These are phyloP conservation scores for Salmacisia buchloeana DNA, from an alignment of 1,284 basidiomycete species.

Conservation along the genomic window DNA sequence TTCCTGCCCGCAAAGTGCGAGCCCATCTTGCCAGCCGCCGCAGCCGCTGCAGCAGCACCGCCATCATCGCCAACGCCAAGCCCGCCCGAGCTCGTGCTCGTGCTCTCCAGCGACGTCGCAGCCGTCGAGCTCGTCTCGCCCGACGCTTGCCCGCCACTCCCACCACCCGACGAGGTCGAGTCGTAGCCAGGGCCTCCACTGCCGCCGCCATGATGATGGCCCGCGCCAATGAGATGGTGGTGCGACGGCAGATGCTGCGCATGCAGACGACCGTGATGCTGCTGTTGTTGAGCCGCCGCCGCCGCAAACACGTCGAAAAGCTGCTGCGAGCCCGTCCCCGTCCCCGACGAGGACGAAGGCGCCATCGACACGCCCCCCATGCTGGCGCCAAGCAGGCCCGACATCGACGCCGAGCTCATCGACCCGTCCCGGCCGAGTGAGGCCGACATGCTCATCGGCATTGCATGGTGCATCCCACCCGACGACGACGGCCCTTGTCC, in stretches of 20 bases:
- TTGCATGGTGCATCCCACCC: background rate
- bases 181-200: too few relatives aligned
- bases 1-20: background rate
- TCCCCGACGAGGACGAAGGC: background rate
- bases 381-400: background rate
- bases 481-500: background rate
- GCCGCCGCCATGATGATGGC: background rate
- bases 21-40: background rate
- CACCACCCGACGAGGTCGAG: too few relatives aligned
- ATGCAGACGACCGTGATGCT: background rate
- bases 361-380: background rate
- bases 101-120: background rate
- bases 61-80: background rate
- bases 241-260: background rate
- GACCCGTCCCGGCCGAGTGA: background rate
- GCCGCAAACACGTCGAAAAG: background rate
- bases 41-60: constrained; percentile 1
- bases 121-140: constrained; percentile 4
- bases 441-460: background rate
- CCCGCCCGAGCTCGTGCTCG: background rate
- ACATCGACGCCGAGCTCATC: background rate
- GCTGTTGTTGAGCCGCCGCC: constrained; percentile 5
- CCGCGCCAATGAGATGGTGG: too few relatives aligned
- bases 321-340: background rate
- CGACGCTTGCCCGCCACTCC: background rate